Evolutionary conservation across 176 grass and related monocot species (phyloP).

Genomic region (Aegilops tauschii): DNA sequence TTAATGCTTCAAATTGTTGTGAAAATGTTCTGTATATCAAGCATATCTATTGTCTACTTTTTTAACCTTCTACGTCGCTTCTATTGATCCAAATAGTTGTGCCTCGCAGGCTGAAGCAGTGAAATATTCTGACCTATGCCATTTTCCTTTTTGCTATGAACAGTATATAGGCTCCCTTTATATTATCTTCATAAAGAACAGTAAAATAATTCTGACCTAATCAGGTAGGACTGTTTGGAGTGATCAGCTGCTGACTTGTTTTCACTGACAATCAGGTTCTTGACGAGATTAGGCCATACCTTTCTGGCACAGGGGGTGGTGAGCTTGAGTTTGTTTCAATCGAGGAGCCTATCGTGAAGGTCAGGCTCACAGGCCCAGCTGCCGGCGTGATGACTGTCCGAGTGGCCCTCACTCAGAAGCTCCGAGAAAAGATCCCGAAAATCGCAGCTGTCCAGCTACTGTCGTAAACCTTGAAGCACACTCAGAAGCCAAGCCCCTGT

Average conservation of each 20-base stretch:
- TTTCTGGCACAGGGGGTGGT: constrained; percentile 84
- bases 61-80: not conserved
- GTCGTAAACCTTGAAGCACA: constrained; percentile 27
- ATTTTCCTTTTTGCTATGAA: not conserved
- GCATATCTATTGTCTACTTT: no score
- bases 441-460: constrained; percentile 86
- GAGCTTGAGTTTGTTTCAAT: constrained; percentile 85
- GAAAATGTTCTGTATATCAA: no score
- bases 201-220: no score
- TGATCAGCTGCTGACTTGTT: not conserved
- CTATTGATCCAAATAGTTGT: not conserved
- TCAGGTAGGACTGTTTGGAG: not conserved
- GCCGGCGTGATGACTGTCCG: constrained; percentile 91
- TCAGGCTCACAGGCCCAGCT: constrained; percentile 77
- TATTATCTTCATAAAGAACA: no score
- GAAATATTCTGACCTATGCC: no score
- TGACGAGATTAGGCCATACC: constrained; percentile 94
- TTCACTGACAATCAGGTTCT: constrained; percentile 60
- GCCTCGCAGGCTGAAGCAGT: not conserved
- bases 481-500: not conserved
- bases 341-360: constrained; percentile 82
- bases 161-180: not conserved
- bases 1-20: not conserved
- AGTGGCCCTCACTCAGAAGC: constrained; percentile 89
- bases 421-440: constrained; percentile 87